Percentiles rank a stretch among this genome's conserved stretches.
phyloP scores from a whole-genome alignment of 805 yeast genomes.

The Candida alai region DNA sequence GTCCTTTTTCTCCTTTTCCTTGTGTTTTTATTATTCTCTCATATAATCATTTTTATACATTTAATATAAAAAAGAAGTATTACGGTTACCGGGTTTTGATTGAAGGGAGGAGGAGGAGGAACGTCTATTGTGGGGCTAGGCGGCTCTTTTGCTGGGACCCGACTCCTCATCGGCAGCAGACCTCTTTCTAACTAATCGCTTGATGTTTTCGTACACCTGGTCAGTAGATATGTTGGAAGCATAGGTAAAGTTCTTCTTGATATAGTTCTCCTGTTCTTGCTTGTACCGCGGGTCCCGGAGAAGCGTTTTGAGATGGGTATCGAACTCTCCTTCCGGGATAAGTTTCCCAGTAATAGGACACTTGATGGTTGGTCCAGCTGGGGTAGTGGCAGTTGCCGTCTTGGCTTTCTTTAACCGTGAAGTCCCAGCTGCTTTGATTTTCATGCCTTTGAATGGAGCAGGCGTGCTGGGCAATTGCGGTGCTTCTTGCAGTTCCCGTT shows the following conservation, averaged over 20 bases:
- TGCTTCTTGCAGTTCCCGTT: constrained; percentile 1
- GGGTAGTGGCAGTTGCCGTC: background rate
- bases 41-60: constrained; percentile 5
- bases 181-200: constrained; percentile 38
- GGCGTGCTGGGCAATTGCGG: constrained; percentile 9
- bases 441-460: constrained; percentile 47
- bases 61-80: constrained; percentile 7
- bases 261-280: constrained; percentile 60
- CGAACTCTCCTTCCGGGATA: constrained; percentile 68
- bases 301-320: constrained; percentile 63
- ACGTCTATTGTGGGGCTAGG: background rate
- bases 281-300: constrained; percentile 76
- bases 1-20: constrained; percentile 4
- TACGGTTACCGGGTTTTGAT: constrained; percentile 1
- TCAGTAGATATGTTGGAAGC: constrained; percentile 49
- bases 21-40: constrained; percentile 9
- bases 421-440: constrained; percentile 68
- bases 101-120: too few relatives aligned
- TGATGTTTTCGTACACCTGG: constrained; percentile 61
- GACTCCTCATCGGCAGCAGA: background rate
- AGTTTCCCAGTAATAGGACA: constrained; percentile 79
- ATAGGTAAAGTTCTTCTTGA: constrained; percentile 48
- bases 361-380: constrained; percentile 28
- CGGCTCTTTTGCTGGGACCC: background rate
- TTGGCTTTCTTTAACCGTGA: constrained; percentile 43